Conservation (phyloP, 192 early-diverging fungal species). For the Coemansia sp. region DNA sequence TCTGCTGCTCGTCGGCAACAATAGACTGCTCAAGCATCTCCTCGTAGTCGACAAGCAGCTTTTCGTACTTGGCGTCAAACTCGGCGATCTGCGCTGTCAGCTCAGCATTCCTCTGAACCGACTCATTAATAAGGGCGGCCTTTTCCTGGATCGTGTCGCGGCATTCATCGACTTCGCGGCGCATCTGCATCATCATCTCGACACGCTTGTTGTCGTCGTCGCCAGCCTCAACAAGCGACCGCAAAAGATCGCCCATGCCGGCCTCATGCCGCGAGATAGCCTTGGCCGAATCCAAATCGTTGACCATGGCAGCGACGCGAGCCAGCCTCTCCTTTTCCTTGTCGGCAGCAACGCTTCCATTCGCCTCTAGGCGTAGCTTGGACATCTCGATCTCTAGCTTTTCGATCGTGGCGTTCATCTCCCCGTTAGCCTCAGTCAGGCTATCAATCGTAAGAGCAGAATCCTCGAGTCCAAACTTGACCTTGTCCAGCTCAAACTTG, state of each 20-base stretch:
- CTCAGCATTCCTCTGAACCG: conserved; percentile 18
- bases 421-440: conserved; percentile 82
- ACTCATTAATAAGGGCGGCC: conserved; percentile 25
- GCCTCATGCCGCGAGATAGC: conserved; percentile 56
- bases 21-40: conserved; percentile 59
- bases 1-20: conserved; percentile 54
- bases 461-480: conserved; percentile 88
- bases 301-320: conserved; percentile 54
- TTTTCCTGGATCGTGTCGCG: conserved; percentile 29
- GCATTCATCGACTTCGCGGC: conserved; percentile 49
- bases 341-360: conserved; percentile 16
- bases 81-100: conserved; percentile 29
- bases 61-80: conserved; percentile 48
- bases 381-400: conserved; percentile 68
- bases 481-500: conserved; percentile 84
- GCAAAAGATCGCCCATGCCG: conserved; percentile 54
- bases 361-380: conserved; percentile 55
- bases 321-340: conserved; percentile 64
- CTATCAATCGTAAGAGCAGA: conserved; percentile 85
- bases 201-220: conserved; percentile 51
- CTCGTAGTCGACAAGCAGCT: conserved; percentile 56
- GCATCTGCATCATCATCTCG: conserved; percentile 49
- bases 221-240: conserved; percentile 54
- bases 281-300: conserved; percentile 49
- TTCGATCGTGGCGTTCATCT: conserved; percentile 75